Evolutionary conservation across 306 rosid species (phyloP).

Genomic region (Vigna nakashimae): DNA sequence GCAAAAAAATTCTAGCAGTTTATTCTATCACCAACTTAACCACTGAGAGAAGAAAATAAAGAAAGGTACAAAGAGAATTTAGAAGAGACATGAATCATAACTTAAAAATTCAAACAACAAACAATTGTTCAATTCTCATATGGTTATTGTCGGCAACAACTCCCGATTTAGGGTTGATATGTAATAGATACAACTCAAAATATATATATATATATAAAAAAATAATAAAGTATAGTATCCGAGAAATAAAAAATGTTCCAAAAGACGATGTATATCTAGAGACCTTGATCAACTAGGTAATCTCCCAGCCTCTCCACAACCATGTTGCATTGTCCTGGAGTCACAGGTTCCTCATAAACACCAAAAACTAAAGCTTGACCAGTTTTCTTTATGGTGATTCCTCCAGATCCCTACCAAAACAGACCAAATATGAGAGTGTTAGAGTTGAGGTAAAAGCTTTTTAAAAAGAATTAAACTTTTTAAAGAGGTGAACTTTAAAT

Average conservation of each 20-base stretch:
- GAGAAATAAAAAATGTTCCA: slow-evolving; percentile 31
- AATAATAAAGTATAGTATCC: slow-evolving; percentile 19
- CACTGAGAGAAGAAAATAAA: too few relatives aligned
- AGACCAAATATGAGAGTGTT: background rate
- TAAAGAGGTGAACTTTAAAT: too few relatives aligned
- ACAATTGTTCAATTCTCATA: slow-evolving; percentile 50
- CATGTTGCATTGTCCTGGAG: slow-evolving; percentile 99
- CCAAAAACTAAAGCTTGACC: slow-evolving; percentile 91
- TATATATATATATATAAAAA: background rate
- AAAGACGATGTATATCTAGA: slow-evolving; percentile 55
- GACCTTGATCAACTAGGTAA: slow-evolving; percentile 92
- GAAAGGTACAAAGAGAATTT: background rate
- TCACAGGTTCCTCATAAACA: slow-evolving; percentile 87
- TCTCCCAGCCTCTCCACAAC: slow-evolving; percentile 98
- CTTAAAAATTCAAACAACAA: slow-evolving; percentile 47
- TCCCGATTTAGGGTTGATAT: slow-evolving; percentile 55
- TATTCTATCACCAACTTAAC: too few relatives aligned
- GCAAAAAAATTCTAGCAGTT: too few relatives aligned
- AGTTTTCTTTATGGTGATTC: slow-evolving; percentile 91
- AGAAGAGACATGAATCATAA: background rate
- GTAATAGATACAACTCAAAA: slow-evolving; percentile 54
- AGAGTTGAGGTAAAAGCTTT: too few relatives aligned
- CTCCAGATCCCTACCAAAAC: slow-evolving; percentile 81
- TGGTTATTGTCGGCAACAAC: slow-evolving; percentile 72
- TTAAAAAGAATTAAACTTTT: too few relatives aligned